Evolutionary conservation across 495 filamentous ascomycete genomes (phyloP).

Genomic region (Penicillium paradoxum): DNA sequence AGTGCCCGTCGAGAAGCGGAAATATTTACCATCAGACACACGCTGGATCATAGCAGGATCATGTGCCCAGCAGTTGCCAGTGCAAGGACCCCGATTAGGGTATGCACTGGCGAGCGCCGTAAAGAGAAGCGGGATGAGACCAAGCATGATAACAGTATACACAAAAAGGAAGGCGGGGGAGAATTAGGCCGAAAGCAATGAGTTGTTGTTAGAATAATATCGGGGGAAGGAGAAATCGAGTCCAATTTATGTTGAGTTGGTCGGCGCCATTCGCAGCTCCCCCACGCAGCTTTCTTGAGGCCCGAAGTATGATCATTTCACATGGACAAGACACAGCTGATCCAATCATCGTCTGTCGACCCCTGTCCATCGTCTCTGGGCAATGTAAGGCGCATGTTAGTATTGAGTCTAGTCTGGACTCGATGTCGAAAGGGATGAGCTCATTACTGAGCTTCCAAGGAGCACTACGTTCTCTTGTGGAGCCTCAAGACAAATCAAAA

Average conservation of each 20-base stretch:
- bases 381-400: constrained; percentile 30
- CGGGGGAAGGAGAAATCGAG: background rate
- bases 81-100: constrained; percentile 52
- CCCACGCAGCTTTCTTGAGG: background rate
- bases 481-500: constrained; percentile 15
- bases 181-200: background rate
- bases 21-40: constrained; percentile 62
- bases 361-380: constrained; percentile 16
- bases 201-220: constrained; percentile 4
- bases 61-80: constrained; percentile 56
- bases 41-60: constrained; percentile 63
- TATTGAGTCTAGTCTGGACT: constrained; percentile 9
- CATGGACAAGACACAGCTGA: background rate
- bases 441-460: constrained; percentile 12
- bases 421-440: constrained; percentile 3
- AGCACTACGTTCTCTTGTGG: constrained; percentile 4
- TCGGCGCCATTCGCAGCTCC: background rate
- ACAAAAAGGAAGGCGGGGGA: background rate
- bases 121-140: constrained; percentile 17
- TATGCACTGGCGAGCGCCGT: constrained; percentile 35
- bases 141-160: constrained; percentile 16
- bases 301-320: constrained; percentile 3
- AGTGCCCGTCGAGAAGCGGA: constrained; percentile 63
- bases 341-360: constrained; percentile 19
- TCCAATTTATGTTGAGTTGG: constrained; percentile 23